Conservation (phyloP, 106 monocot genomes). For the Dendrobium catenatum region DNA sequence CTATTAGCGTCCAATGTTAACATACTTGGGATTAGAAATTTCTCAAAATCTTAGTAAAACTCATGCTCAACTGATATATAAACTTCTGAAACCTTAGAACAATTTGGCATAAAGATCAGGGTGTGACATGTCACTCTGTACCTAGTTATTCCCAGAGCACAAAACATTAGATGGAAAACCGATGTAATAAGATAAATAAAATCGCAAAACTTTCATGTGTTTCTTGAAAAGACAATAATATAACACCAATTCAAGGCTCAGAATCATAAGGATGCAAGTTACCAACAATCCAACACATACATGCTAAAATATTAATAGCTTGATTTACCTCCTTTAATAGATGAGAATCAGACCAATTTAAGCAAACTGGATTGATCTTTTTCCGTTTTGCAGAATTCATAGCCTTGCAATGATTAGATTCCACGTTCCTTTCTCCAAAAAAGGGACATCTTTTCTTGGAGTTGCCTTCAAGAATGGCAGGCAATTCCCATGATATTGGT, state of each 20-base stretch:
- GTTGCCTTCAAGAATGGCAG: slow-evolving; percentile 11
- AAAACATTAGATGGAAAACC: neutral
- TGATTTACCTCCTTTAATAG: slow-evolving; percentile 36
- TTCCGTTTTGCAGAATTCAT: slow-evolving; percentile 7
- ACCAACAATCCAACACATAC: neutral
- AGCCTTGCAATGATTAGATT: slow-evolving; percentile 35
- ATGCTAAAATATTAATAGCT: neutral
- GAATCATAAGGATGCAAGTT: neutral
- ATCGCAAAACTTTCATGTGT: neutral
- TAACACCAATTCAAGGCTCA: neutral
- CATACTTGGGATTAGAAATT: neutral
- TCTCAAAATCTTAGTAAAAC: neutral
- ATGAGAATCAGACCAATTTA: slow-evolving; percentile 23
- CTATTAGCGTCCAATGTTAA: neutral
- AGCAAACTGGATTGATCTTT: slow-evolving; percentile 17
- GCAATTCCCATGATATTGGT: slow-evolving; percentile 61
- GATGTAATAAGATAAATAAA: neutral
- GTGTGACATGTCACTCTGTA: neutral
- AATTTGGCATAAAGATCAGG: neutral
- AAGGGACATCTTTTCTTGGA: slow-evolving; percentile 18
- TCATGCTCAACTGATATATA: neutral
- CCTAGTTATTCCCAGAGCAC: neutral
- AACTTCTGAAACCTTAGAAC: neutral
- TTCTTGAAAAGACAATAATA: neutral
- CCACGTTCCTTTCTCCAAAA: slow-evolving; percentile 14